Base-by-base conservation (phyloP, 139 green algal genomes). In the Chlamydomonas incerta region DNA sequence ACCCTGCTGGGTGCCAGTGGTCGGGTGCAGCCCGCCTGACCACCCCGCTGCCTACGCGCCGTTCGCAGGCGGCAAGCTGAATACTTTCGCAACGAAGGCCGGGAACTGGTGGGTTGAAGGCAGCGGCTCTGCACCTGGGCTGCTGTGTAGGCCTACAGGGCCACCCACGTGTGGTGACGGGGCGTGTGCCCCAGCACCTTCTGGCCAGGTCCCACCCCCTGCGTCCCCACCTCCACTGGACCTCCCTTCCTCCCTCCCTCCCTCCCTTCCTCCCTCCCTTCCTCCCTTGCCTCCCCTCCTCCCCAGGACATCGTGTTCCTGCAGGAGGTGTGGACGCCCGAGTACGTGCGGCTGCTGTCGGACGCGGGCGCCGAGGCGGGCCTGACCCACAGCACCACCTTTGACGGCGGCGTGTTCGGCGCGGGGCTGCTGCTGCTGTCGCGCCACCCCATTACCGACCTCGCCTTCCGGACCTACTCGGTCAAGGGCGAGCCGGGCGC, bases 401-500 rank as follows among this genome's bases (percentile, higher is more conserved):
- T 81, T 24, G 74, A 81, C 33, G 74, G 74, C 74, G 74, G 74
- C 17, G 33, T 69, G 33, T 26, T 81, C 21, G 74, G 74, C 52
- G 31, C 74, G n/a, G 74, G 74, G 0, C 74, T 81, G 55, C 3
- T 81, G 55, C 17, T 81, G 10, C 31, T 81, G 55, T 57, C 31
- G 17, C 74, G 74, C 15, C 34, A 55, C 34, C n/a, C 52, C 29
- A 69, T 81, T 31, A 33, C 21, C 17, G 74, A 81, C 34, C 33
- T 81, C 1, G 74, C 74, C 8, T 81, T 70, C 74, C 74, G 55
- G 4, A 10, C 33, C 15, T 81, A 57, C 74, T 33, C 52, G 8
- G 31, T 69, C 21, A 33, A 33, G 1, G 74, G 74, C 23, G 55
- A 70, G 34, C 50, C 74, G 3, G 74, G 74, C 23, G 74, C 52